Percentiles rank a stretch among this genome's conserved stretches.
Conservation (phyloP, 208 protist genomes). For the Crithidia sp. region DNA sequence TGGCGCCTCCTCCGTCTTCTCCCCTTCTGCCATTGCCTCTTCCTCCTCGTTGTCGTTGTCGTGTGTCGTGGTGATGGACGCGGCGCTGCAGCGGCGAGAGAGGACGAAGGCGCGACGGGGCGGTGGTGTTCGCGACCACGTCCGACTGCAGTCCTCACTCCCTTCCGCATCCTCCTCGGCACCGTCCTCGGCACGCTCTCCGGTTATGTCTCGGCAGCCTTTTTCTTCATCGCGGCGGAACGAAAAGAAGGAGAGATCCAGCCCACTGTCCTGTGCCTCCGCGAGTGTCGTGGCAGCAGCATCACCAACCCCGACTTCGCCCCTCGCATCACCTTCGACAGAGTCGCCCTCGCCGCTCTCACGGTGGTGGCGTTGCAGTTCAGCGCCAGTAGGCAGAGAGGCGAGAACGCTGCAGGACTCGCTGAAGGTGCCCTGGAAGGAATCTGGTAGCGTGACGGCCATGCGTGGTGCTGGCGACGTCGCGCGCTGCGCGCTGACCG, state of each 20-base stretch:
- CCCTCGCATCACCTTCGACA: no score
- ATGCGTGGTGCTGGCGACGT: conserved; percentile 24
- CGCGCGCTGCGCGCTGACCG: conserved; percentile 1
- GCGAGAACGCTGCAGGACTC: not conserved
- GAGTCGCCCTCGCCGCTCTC: no score
- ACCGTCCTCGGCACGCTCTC: not conserved
- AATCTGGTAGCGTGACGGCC: conserved; percentile 17
- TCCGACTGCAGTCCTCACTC: not conserved
- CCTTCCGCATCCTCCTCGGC: not conserved
- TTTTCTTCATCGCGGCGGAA: not conserved
- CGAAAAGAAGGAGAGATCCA: not conserved
- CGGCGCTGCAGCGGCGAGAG: conserved; percentile 30
- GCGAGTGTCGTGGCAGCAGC: no score
- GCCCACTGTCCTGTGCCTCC: not conserved
- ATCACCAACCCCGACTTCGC: no score
- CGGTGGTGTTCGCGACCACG: conserved; percentile 36
- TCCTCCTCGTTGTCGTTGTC: not conserved
- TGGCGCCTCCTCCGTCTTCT: not conserved
- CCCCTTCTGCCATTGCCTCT: not conserved
- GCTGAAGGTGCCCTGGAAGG: conserved; percentile 24
- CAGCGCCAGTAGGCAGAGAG: not conserved
- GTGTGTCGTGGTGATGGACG: not conserved
- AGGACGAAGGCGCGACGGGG: conserved; percentile 63
- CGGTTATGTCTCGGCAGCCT: no score
- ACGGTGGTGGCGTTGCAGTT: not conserved